phyloP scores from a whole-genome alignment of 176 grass and related monocot genomes.

The Microstegium vimineum region DNA sequence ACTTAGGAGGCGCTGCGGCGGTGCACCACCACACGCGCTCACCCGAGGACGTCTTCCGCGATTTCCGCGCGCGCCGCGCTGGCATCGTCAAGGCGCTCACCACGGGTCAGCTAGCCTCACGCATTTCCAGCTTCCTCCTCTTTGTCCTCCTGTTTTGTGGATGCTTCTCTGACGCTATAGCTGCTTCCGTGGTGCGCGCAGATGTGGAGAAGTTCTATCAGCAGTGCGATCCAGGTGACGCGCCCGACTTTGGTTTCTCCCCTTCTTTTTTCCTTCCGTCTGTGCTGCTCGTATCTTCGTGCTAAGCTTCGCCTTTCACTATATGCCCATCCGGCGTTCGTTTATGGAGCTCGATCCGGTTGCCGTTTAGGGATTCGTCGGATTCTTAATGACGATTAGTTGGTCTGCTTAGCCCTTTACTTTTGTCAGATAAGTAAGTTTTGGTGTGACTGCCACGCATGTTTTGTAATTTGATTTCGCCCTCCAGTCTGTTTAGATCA shows the following conservation, averaged over 20 bases:
- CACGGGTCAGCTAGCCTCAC: conserved; percentile 31
- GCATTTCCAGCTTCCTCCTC: neutral
- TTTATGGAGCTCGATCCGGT: conserved; percentile 12
- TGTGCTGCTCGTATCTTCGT: neutral
- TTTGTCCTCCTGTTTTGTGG: neutral
- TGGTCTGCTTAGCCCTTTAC: neutral
- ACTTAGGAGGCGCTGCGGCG: neutral
- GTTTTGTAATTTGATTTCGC: neutral
- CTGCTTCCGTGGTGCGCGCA: conserved; percentile 37
- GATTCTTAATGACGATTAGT: neutral
- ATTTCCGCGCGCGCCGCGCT: conserved; percentile 67
- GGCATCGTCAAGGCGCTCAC: conserved; percentile 84
- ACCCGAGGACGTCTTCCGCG: conserved; percentile 70
- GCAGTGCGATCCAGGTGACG: conserved; percentile 78
- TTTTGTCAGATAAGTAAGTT: neutral
- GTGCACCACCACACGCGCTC: conserved; percentile 48
- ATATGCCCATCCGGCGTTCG: neutral
- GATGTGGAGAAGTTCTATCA: conserved; percentile 84
- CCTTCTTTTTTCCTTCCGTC: neutral
- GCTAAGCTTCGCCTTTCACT: neutral
- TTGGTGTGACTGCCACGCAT: neutral
- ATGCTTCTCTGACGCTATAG: neutral
- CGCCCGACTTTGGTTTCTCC: neutral
- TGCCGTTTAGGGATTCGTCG: neutral
- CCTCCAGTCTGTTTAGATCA: neutral